phyloP scores from a whole-genome alignment of 495 filamentous ascomycete species.

The Astrothelium macrocarpum region DNA sequence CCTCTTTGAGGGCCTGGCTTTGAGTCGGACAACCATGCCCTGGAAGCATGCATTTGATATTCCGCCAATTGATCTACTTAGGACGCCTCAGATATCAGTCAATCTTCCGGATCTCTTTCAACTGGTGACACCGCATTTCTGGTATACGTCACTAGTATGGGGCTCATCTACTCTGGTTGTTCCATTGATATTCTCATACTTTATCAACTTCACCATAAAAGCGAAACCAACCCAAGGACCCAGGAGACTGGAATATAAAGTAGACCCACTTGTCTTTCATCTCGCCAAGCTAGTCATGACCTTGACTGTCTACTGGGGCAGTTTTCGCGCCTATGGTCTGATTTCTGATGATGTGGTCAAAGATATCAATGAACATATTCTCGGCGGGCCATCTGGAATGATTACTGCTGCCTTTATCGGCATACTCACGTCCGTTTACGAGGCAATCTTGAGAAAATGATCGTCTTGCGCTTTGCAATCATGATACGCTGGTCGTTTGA shows the following conservation, averaged over 20 bases:
- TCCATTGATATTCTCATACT: slow-evolving; percentile 65
- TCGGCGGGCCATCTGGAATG: slow-evolving; percentile 61
- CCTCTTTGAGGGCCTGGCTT: slow-evolving; percentile 47
- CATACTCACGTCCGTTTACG: slow-evolving; percentile 63
- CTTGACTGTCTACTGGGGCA: slow-evolving; percentile 56
- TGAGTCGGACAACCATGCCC: slow-evolving; percentile 55
- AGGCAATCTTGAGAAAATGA: slow-evolving; percentile 70
- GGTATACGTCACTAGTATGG: slow-evolving; percentile 76
- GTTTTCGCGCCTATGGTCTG: slow-evolving; percentile 40
- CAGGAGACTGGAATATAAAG: slow-evolving; percentile 41
- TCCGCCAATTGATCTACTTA: slow-evolving; percentile 36
- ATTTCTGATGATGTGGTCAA: slow-evolving; percentile 48
- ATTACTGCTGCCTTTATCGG: slow-evolving; percentile 63
- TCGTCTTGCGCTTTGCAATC: neutral
- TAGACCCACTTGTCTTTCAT: slow-evolving; percentile 84
- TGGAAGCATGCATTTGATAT: slow-evolving; percentile 58
- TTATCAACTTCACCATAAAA: slow-evolving; percentile 68
- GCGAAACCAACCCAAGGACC: slow-evolving; percentile 9
- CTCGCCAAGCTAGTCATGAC: slow-evolving; percentile 71
- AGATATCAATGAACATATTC: slow-evolving; percentile 55
- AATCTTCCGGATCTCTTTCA: slow-evolving; percentile 72
- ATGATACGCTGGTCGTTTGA: neutral
- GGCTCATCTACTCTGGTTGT: slow-evolving; percentile 55
- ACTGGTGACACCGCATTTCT: slow-evolving; percentile 68
- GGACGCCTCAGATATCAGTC: slow-evolving; percentile 41